Base-by-base conservation (phyloP, 2,329 filamentous ascomycete genomes). In the Penicillium sp. region DNA sequence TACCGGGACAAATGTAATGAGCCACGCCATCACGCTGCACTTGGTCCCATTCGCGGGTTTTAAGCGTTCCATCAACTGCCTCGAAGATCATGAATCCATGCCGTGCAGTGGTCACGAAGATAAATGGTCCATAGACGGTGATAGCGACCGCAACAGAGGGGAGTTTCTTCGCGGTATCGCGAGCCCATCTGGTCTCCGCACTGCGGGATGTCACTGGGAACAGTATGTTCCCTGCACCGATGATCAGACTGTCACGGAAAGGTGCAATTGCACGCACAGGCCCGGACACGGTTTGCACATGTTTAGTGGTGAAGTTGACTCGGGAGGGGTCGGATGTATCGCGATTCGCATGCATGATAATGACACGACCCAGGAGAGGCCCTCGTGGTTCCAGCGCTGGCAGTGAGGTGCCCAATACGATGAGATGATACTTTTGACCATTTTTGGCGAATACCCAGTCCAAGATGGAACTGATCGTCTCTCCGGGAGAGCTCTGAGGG, bases 251-350 rank as follows among this genome's bases (percentile, higher is more conserved):
- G 42, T 66, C 62, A 2, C 66, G 65, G 50, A 53, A 84, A 73
- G 53, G 74, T 68, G 63, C 81, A 79, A 68, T 79, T 76, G 55
- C 86, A 76, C 42, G 87, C 66, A 51, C 81, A 73, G 49, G 66
- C 1, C 59, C 58, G 6, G 69, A 63, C 27, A 70, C 66, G 20
- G 49, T 54, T 50, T 71, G 66, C 42, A 70, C 59, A 45, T 71
- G 63, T 47, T 71, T 72, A 32, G 70, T 63, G 13, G 53, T 56
- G 33, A 67, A 68, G 33, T 66, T 61, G 27, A 72, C 64, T 3
- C 56, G 60, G 1, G 58, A 61, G 4, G 63, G 56, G 18, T 58
- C 49, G 6, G 52, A 55, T 27, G 55, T 38, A 45, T 62, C 61
- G 13, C 65, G 62, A 13, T 63, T 64, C 31, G 67, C 61, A n/a